These are phyloP conservation scores for Phytophthora pini DNA, from an alignment of 352 stramenopile genomes.

Conservation along the genomic window DNA sequence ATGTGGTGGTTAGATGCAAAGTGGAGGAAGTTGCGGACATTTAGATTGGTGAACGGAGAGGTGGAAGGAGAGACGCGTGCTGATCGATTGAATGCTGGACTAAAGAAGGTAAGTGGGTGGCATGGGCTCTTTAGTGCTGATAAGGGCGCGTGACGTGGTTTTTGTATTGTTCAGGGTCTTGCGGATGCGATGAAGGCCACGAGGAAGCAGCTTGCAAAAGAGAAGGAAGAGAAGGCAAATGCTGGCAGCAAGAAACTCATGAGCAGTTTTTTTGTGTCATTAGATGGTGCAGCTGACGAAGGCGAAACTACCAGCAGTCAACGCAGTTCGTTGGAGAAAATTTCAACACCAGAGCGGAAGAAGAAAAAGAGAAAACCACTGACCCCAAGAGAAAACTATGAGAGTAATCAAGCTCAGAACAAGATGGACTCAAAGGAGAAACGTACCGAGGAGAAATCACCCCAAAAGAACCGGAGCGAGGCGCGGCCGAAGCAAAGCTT, in stretches of 20 bases:
- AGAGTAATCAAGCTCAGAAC: conserved; percentile 2
- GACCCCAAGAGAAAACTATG: conserved; percentile 20
- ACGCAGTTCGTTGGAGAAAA: conserved; percentile 17
- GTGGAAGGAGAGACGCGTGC: conserved; percentile 65
- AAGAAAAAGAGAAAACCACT: conserved; percentile 28
- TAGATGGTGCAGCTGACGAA: conserved; percentile 10
- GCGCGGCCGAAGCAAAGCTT: conserved; percentile 1
- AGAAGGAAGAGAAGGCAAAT: conserved; percentile 34
- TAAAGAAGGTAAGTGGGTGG: conserved; percentile 46
- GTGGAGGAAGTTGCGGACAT: conserved; percentile 82
- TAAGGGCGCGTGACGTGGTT: neutral
- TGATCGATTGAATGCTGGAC: conserved; percentile 58
- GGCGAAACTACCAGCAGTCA: conserved; percentile 21
- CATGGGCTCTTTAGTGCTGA: neutral
- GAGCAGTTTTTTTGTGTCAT: conserved; percentile 32
- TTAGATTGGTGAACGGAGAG: conserved; percentile 63
- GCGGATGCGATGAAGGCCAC: conserved; percentile 37
- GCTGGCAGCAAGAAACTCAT: conserved; percentile 37
- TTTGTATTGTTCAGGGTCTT: conserved; percentile 22
- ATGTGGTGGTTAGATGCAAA: conserved; percentile 50
- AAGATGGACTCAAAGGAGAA: conserved; percentile 18
- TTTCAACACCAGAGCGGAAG: conserved; percentile 9
- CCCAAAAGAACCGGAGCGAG: conserved; percentile 8
- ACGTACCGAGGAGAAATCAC: conserved; percentile 3
- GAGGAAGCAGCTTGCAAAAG: conserved; percentile 32